Conservation (phyloP, 176 grass and related monocot species). For the Chrysopogon serrulatus region DNA sequence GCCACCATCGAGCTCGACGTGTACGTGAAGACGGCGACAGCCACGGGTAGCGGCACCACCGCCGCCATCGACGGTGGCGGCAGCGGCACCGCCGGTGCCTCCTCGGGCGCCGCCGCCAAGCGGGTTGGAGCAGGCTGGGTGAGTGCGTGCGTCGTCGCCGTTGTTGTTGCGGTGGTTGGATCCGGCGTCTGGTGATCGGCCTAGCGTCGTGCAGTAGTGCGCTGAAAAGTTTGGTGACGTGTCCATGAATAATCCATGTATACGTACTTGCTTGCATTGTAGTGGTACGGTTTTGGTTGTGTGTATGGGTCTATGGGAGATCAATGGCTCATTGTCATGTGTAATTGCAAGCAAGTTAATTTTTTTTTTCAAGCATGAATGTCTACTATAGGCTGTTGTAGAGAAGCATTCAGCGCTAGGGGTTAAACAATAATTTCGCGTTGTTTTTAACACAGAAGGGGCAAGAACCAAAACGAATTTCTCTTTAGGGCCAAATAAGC, state of each 20-base stretch:
- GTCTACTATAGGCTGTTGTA: no score
- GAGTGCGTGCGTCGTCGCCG: background rate
- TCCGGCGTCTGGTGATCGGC: background rate
- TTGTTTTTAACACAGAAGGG: no score
- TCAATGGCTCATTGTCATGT: no score
- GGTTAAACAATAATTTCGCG: no score
- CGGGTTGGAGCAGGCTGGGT: background rate
- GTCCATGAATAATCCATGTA: background rate
- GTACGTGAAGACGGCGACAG: background rate
- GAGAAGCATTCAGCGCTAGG: no score
- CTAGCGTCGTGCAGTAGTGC: background rate
- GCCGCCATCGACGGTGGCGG: background rate
- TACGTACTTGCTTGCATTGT: no score
- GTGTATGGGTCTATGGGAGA: no score
- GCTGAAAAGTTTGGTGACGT: background rate
- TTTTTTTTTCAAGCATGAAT: no score
- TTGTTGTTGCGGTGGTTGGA: background rate
- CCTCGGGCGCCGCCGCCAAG: background rate
- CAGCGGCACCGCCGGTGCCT: background rate
- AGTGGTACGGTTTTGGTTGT: no score
- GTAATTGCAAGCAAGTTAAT: no score
- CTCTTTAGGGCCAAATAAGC: no score
- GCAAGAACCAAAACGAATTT: no score
- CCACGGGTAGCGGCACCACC: background rate
- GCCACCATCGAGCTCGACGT: conserved; percentile 37